Evolutionary conservation across 139 green algal species (phyloP), one percentile per base, ranked within the genome.

Genomic region (Chara braunii): DNA sequence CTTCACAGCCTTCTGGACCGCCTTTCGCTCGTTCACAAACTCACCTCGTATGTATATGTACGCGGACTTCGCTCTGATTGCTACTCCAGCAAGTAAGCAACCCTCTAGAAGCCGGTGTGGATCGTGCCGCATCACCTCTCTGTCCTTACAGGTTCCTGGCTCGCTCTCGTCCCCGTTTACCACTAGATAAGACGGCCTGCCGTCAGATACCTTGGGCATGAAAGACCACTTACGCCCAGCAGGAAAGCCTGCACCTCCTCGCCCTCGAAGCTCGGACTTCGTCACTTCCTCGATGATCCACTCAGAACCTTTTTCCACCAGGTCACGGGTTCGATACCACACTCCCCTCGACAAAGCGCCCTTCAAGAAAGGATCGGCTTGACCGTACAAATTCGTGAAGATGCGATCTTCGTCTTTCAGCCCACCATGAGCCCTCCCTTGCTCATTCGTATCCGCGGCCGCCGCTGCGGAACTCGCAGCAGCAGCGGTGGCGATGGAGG

Each of bases 21-120:
- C 40, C 40, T 26, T 26, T 48, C 18, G 18, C 18, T 48, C 40
- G 18, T 48, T 48, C 18, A 26, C 18, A 48, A 48, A 48, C 40
- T 48, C 40, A 48, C 40, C 40, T 48, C 40, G 18, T 48, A 48
- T 48, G 18, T 48, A 48, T 48, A 48, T 48, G 18, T 48, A 48
- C 18, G 18, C 18, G 18, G 18, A 26, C 18, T 48, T 14, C 18
- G 40, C 40, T 26, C 40, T 18, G 18, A 48, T 48, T 48, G 40
- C 40, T 14, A 48, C 40, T 26, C 18, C 18, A 48, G 40, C 40
- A 48, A 48, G 40, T 18, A 48, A 18, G 40, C 40, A 48, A 18
- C 40, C 40, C 18, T 48, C 40, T 48, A 48, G 18, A 48, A 48
- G 40, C 18, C 18, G 18, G 18, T 48, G 40, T 14, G 40, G 40